Evolutionary conservation across 2,329 filamentous ascomycete genomes (phyloP).

Genomic region (Trichoderma atroviride): DNA sequence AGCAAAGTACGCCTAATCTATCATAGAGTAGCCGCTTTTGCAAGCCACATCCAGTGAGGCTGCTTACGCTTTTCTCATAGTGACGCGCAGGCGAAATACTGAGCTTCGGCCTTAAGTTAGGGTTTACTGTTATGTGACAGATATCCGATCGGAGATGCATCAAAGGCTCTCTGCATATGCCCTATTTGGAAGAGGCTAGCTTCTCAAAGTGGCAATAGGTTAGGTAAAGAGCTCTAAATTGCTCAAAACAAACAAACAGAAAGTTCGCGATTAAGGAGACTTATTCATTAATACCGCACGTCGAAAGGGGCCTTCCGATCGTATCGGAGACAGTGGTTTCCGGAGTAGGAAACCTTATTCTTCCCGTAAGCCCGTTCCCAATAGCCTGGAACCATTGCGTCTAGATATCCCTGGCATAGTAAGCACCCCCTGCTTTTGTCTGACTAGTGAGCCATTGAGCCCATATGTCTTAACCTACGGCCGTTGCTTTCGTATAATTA

Average conservation of each 20-base stretch:
- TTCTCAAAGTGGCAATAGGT: not conserved
- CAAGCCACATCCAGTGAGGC: conserved; percentile 13
- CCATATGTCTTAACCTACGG: too few relatives aligned
- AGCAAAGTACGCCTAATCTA: not conserved
- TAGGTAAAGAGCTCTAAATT: not conserved
- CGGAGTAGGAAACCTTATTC: not conserved
- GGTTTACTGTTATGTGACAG: not conserved
- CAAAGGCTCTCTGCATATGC: not conserved
- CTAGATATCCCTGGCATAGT: not conserved
- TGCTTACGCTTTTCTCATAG: conserved; percentile 17
- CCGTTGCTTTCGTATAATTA: not conserved
- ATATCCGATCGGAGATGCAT: not conserved
- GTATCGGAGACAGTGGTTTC: not conserved
- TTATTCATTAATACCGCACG: not conserved
- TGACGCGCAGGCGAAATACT: not conserved
- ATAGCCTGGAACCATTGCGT: not conserved
- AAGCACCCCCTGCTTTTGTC: not conserved
- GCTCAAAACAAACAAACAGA: not conserved
- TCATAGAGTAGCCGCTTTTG: not conserved
- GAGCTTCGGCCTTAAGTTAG: not conserved
- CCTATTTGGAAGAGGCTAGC: fast-evolving
- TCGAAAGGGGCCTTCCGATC: not conserved
- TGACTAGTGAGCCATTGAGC: not conserved
- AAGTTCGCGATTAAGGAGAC: not conserved
- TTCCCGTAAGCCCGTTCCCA: not conserved